A percentile compares a stretch with the other conserved stretches of the same genome.
These are phyloP conservation scores for Anethum foeniculum DNA, from an alignment of 140 eudicot genomes.

Conservation along the genomic window DNA sequence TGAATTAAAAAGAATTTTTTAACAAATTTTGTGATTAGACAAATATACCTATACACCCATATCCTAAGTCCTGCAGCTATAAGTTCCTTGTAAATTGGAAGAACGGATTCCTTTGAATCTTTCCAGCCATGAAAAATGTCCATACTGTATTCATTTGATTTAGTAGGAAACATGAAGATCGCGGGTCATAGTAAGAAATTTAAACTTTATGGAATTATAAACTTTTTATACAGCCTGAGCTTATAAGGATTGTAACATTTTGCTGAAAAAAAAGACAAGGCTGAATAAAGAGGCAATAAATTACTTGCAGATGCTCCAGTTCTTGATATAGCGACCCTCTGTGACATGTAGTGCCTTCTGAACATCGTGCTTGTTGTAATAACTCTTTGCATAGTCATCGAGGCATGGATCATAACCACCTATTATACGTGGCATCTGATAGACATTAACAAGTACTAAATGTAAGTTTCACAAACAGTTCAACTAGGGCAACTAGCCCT, in stretches of 20 bases:
- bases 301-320: constrained; percentile 98
- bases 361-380: constrained; percentile 74
- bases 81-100: constrained; percentile 84
- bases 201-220: neutral
- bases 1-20: neutral
- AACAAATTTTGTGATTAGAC: neutral
- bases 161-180: constrained; percentile 10
- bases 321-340: constrained; percentile 47
- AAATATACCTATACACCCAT: constrained; percentile 76
- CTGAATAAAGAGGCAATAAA: neutral
- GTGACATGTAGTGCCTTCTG: constrained; percentile 90
- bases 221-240: neutral
- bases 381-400: constrained; percentile 66
- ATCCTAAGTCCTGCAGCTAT: constrained; percentile 80
- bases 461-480: neutral
- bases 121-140: constrained; percentile 60
- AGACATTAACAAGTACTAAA: neutral
- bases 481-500: neutral
- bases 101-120: constrained; percentile 59
- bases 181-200: neutral
- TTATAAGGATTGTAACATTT: constrained; percentile 6
- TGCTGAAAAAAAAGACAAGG: neutral
- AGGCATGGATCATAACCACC: constrained; percentile 96
- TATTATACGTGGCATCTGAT: constrained; percentile 76
- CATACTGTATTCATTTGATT: constrained; percentile 41